phyloP scores from a whole-genome alignment of 306 rosid genomes.

The Quercus variabilis region DNA sequence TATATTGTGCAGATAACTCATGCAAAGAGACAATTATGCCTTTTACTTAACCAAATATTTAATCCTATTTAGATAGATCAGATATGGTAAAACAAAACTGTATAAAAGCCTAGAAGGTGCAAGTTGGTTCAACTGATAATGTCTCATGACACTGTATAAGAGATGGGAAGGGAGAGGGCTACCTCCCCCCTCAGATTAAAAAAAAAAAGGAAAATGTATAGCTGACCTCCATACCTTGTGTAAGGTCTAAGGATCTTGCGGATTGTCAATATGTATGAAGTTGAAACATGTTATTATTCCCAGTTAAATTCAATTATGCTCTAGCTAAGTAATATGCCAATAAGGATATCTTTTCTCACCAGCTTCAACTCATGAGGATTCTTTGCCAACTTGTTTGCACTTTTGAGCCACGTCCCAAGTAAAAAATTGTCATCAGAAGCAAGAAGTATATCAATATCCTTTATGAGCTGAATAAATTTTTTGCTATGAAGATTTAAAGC shows the following conservation, averaged over 20 bases:
- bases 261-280: background rate
- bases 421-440: conserved; percentile 82
- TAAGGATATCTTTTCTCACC: conserved; percentile 37
- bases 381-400: conserved; percentile 67
- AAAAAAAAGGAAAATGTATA: background rate
- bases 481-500: conserved; percentile 48
- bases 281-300: background rate
- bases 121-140: no score
- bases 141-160: no score
- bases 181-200: no score
- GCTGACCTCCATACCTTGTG: background rate
- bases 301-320: background rate
- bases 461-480: conserved; percentile 65
- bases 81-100: background rate
- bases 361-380: conserved; percentile 59
- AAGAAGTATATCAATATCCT: conserved; percentile 76
- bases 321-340: background rate
- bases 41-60: no score
- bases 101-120: no score
- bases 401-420: conserved; percentile 92
- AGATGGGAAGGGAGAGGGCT: no score
- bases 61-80: background rate
- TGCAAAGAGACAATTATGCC: no score
- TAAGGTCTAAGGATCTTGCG: background rate
- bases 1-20: background rate